phyloP scores from a whole-genome alignment of 2,329 filamentous ascomycete species.

The Herpomyces periplanetae region DNA sequence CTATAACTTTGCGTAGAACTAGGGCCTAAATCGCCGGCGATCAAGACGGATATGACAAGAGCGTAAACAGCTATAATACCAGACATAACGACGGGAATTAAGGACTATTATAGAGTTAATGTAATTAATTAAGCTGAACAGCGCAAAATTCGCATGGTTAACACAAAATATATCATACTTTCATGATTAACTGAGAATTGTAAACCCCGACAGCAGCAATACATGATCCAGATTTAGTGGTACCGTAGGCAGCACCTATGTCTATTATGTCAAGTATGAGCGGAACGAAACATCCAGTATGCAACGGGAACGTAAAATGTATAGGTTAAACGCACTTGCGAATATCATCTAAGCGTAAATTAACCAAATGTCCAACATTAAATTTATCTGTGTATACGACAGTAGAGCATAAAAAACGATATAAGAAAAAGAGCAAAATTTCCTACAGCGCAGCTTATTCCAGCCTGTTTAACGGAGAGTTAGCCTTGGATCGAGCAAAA shows the following conservation, averaged over 20 bases:
- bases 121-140: neutral
- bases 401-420: too few relatives aligned
- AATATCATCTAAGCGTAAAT: conserved; percentile 24
- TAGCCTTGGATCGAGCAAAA: too few relatives aligned
- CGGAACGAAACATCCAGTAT: conserved; percentile 3
- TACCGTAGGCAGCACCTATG: conserved; percentile 44
- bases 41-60: conserved; percentile 79
- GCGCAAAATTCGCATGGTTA: conserved; percentile 3
- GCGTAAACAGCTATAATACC: conserved; percentile 96
- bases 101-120: conserved; percentile 14
- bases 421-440: too few relatives aligned
- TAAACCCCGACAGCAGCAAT: conserved; percentile 57
- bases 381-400: too few relatives aligned
- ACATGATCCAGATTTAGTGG: conserved; percentile 53
- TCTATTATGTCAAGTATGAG: conserved; percentile 9
- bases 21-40: conserved; percentile 51
- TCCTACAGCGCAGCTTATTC: too few relatives aligned
- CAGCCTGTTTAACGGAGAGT: too few relatives aligned
- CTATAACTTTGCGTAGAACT: conserved; percentile 28
- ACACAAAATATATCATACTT: conserved; percentile 15
- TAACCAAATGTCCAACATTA: too few relatives aligned
- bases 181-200: conserved; percentile 60
- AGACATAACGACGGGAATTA: conserved; percentile 82
- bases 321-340: conserved; percentile 18
- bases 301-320: conserved; percentile 2